Evolutionary conservation across 768 basidiomycete species (phyloP).

Genomic region (Lyophyllum semitale): DNA sequence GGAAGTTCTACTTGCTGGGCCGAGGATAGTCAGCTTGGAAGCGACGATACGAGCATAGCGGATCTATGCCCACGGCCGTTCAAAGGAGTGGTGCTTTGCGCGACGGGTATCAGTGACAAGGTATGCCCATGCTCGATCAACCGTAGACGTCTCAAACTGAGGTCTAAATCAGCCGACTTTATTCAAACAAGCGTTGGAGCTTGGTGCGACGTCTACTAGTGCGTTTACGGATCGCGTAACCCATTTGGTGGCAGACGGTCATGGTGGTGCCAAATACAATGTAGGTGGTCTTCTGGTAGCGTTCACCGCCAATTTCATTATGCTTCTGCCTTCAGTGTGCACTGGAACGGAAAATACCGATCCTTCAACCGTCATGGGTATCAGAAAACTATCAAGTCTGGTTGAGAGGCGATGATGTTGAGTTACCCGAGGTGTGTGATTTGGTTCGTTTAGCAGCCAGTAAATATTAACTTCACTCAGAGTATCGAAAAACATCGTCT

Average conservation of each 20-base stretch:
- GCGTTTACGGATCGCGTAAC: constrained; percentile 88
- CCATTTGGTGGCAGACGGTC: constrained; percentile 80
- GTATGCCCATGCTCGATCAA: constrained; percentile 35
- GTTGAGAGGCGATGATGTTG: constrained; percentile 80
- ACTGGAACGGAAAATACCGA: constrained; percentile 75
- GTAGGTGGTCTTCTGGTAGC: constrained; percentile 37
- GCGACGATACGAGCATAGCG: constrained; percentile 43
- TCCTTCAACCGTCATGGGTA: constrained; percentile 81
- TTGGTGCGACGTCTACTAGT: constrained; percentile 69
- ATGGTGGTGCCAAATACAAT: constrained; percentile 83
- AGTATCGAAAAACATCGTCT: constrained; percentile 62
- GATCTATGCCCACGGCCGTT: constrained; percentile 70
- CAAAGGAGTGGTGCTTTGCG: constrained; percentile 64
- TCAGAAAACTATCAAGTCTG: constrained; percentile 68
- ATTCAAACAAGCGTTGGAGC: constrained; percentile 76
- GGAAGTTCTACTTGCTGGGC: constrained; percentile 39
- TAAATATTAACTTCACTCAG: constrained; percentile 35
- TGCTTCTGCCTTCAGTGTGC: constrained; percentile 64
- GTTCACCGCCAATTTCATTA: constrained; percentile 4
- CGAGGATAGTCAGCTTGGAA: constrained; percentile 51
- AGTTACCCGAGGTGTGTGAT: constrained; percentile 56
- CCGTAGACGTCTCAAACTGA: neutral
- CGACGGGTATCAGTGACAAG: constrained; percentile 81
- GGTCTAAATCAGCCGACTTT: constrained; percentile 53
- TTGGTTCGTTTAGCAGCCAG: neutral